These are phyloP conservation scores for Escallonia herrerae DNA, from an alignment of 129 eudicot genomes.

Conservation along the genomic window DNA sequence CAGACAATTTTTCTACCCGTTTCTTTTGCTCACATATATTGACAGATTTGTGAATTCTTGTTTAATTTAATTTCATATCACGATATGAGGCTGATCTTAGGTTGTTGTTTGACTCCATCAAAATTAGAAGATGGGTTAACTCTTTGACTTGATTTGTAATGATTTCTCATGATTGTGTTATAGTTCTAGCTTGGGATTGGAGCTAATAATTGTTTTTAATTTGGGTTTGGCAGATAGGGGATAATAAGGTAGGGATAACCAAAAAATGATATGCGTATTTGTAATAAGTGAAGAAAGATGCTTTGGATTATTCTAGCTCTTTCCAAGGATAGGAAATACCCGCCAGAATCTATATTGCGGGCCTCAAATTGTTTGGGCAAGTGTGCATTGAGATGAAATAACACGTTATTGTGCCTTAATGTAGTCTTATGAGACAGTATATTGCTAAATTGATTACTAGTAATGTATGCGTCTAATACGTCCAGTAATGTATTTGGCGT, in stretches of 20 bases:
- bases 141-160: background rate
- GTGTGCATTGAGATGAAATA: background rate
- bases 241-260: no score
- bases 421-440: no score
- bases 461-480: slow-evolving; percentile 9
- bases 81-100: background rate
- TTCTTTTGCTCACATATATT: background rate
- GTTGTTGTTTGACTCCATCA: slow-evolving; percentile 12
- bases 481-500: no score
- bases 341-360: background rate
- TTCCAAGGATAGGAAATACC: background rate
- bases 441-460: background rate
- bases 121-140: slow-evolving; percentile 5
- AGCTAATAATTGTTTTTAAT: no score
- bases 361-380: background rate
- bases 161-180: no score
- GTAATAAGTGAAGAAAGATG: no score
- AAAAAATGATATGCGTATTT: no score
- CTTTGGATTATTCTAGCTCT: no score
- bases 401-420: slow-evolving; percentile 2
- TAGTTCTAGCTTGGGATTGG: no score
- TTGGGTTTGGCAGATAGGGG: no score
- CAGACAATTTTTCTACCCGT: background rate
- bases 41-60: background rate
- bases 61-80: slow-evolving; percentile 1